Conservation (phyloP, 164 flowering plant species). For the Buxus sempervirens region DNA sequence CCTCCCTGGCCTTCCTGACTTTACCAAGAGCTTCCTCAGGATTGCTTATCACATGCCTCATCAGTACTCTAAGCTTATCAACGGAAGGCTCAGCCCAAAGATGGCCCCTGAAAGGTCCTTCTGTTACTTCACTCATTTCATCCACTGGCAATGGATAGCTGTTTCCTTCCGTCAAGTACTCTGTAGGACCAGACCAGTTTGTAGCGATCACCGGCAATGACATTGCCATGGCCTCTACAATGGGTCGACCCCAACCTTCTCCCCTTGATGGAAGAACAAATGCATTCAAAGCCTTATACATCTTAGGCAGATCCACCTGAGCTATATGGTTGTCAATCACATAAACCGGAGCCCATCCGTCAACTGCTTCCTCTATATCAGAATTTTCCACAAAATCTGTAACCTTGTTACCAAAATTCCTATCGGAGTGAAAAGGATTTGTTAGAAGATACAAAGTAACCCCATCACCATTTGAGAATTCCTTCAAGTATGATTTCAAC, state of each 20-base stretch:
- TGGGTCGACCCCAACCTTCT: constrained; percentile 21
- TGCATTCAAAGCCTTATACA: constrained; percentile 50
- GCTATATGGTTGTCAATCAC: constrained; percentile 33
- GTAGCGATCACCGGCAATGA: constrained; percentile 69
- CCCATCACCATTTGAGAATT: constrained; percentile 47
- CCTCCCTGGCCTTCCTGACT: constrained; percentile 24
- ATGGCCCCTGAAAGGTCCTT: constrained; percentile 79
- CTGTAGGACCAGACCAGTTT: constrained; percentile 49
- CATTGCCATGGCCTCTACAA: constrained; percentile 89
- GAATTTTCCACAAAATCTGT: constrained; percentile 48
- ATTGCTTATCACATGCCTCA: constrained; percentile 35
- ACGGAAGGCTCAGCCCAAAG: constrained; percentile 72
- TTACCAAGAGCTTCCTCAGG: constrained; percentile 46
- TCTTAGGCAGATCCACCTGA: constrained; percentile 32
- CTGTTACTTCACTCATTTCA: constrained; percentile 56
- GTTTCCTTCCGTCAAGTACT: constrained; percentile 49
- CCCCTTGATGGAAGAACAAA: too few relatives aligned
- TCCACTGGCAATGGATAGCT: constrained; percentile 64
- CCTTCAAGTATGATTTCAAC: constrained; percentile 59
- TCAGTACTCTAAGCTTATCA: too few relatives aligned
- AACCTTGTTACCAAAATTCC: constrained; percentile 53
- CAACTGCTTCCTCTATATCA: background rate
- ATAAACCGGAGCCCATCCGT: constrained; percentile 19
- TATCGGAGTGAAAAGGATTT: constrained; percentile 60
- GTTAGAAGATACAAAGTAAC: constrained; percentile 57